Percentiles rank a stretch among this genome's conserved stretches.
These are phyloP conservation scores for Lachnellula hyalina DNA, from an alignment of 2,329 filamentous ascomycete species.

Conservation along the genomic window DNA sequence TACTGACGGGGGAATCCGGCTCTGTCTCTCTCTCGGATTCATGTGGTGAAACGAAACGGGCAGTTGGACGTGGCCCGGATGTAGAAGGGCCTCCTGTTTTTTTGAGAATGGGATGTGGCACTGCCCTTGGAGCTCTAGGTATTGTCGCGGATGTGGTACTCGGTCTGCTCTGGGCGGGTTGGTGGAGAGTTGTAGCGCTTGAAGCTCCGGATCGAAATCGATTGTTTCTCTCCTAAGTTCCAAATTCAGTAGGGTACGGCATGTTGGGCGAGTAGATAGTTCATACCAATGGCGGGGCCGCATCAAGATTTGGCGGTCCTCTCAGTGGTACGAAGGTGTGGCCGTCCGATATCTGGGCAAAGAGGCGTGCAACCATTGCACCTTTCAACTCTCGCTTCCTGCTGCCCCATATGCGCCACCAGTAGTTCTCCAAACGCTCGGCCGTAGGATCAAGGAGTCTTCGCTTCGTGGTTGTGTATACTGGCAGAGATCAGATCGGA, in stretches of 20 bases:
- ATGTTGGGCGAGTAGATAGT: conserved; percentile 2
- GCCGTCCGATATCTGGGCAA: conserved; percentile 52
- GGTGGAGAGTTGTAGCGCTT: conserved; percentile 19
- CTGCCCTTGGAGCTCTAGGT: conserved; percentile 35
- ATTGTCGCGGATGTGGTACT: conserved; percentile 18
- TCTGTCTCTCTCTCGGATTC: conserved; percentile 40
- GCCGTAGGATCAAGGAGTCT: conserved; percentile 57
- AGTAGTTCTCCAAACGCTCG: conserved; percentile 58
- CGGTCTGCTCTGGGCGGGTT: conserved; percentile 11
- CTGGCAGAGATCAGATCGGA: conserved; percentile 33
- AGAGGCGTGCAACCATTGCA: conserved; percentile 48
- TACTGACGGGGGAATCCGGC: conserved; percentile 39
- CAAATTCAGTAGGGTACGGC: conserved; percentile 22
- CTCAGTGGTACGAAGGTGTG: conserved; percentile 52
- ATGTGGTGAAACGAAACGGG: conserved; percentile 53
- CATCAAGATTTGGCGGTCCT: conserved; percentile 49
- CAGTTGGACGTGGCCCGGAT: conserved; percentile 51
- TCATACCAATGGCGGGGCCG: conserved; percentile 41
- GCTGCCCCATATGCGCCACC: conserved; percentile 62
- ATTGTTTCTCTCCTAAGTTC: conserved; percentile 17
- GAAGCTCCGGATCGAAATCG: conserved; percentile 19
- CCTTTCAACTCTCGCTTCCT: conserved; percentile 43
- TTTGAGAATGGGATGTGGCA: conserved; percentile 53
- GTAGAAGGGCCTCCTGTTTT: conserved; percentile 50
- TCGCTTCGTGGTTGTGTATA: conserved; percentile 56